These are phyloP conservation scores for Xylaria sp. DNA, from an alignment of 2,329 filamentous ascomycete species.

Conservation along the genomic window DNA sequence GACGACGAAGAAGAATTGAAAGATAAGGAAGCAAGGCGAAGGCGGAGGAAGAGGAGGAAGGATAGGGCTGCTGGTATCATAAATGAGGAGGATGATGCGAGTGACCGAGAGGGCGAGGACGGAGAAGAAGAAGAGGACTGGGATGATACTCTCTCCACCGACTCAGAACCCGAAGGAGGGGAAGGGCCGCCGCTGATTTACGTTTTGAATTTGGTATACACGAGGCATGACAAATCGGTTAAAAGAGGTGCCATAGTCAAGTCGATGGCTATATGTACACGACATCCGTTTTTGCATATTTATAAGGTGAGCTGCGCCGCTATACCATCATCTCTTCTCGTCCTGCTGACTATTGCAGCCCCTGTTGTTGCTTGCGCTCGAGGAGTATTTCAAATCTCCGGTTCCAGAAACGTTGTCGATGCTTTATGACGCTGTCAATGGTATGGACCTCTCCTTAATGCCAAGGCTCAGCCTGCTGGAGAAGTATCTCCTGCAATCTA, in stretches of 20 bases:
- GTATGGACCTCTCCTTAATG: slow-evolving; percentile 95
- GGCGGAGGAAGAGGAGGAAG: slow-evolving; percentile 54
- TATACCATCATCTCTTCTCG: background rate
- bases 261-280: slow-evolving; percentile 97
- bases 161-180: slow-evolving; percentile 67
- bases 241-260: slow-evolving; percentile 95
- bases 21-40: slow-evolving; percentile 56
- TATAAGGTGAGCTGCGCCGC: slow-evolving; percentile 71
- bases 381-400: slow-evolving; percentile 95
- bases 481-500: slow-evolving; percentile 82
- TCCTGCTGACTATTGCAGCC: slow-evolving; percentile 57
- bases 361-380: slow-evolving; percentile 82
- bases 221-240: slow-evolving; percentile 90
- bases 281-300: slow-evolving; percentile 96
- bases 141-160: slow-evolving; percentile 51
- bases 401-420: slow-evolving; percentile 84
- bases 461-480: slow-evolving; percentile 83
- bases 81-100: slow-evolving; percentile 48
- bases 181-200: slow-evolving; percentile 94
- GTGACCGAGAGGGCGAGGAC: slow-evolving; percentile 47
- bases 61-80: slow-evolving; percentile 54
- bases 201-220: slow-evolving; percentile 96
- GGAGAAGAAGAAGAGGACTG: slow-evolving; percentile 54
- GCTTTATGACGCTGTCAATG: slow-evolving; percentile 90
- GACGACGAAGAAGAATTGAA: slow-evolving; percentile 75